phyloP scores from a whole-genome alignment of 2,329 filamentous ascomycete species.

The Aspergillus sojae region DNA sequence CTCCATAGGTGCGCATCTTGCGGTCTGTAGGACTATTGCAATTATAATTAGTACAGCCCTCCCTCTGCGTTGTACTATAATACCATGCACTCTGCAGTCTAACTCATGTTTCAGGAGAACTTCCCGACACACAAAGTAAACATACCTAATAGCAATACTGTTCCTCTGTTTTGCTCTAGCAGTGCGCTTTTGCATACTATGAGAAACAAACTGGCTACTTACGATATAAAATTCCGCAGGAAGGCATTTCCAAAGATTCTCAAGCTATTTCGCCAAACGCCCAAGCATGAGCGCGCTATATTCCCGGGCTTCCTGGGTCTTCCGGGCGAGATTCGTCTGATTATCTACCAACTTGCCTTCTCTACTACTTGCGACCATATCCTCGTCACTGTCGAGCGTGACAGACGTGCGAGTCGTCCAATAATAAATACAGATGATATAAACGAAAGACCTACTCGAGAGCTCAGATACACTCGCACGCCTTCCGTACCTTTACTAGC shows the following conservation, averaged over 20 bases:
- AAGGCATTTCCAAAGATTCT: neutral
- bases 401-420: neutral
- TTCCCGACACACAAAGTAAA: neutral
- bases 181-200: neutral
- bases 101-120: too few relatives aligned
- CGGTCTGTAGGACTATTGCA: neutral
- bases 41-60: neutral
- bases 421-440: neutral
- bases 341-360: conserved; percentile 12
- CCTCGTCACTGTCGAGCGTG: conserved; percentile 3
- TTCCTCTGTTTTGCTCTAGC: neutral
- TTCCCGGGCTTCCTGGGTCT: neutral
- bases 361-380: neutral
- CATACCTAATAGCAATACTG: neutral
- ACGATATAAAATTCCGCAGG: neutral
- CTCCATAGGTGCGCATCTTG: neutral
- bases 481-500: neutral
- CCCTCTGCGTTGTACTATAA: neutral
- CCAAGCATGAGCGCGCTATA: neutral
- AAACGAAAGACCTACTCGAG: neutral
- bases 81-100: neutral
- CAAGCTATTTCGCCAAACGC: neutral
- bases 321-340: conserved; percentile 9
- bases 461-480: conserved; percentile 8
- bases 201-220: neutral